Conservation (phyloP, 2,329 filamentous ascomycete genomes). For the Alternaria sp. region DNA sequence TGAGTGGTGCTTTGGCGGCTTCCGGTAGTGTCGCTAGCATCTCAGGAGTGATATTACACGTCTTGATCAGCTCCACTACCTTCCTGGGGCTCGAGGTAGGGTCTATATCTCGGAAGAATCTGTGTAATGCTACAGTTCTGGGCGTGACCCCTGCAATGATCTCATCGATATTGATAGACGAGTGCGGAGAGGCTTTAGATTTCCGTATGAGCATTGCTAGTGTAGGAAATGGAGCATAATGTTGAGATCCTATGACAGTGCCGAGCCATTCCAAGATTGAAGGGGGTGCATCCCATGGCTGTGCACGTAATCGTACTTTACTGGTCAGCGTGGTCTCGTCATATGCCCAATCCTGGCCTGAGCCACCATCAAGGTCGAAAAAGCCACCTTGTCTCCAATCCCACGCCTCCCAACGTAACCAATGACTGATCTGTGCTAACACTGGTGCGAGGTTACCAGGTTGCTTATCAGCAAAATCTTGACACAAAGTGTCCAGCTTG, state of each 20-base stretch:
- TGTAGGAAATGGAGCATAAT: conserved; percentile 48
- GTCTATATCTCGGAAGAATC: conserved; percentile 66
- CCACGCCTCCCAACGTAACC: conserved; percentile 79
- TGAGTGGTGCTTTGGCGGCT: conserved; percentile 78
- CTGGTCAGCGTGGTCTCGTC: conserved; percentile 58
- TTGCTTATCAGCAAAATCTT: conserved; percentile 58
- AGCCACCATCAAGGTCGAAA: conserved; percentile 68
- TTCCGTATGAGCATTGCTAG: conserved; percentile 50
- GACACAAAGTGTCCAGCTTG: conserved; percentile 73
- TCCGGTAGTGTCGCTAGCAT: conserved; percentile 86
- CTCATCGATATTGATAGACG: conserved; percentile 49
- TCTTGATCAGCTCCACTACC: conserved; percentile 76
- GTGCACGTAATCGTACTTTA: conserved; percentile 38
- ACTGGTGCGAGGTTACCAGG: conserved; percentile 70
- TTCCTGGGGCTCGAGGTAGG: conserved; percentile 58
- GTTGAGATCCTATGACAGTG: conserved; percentile 41
- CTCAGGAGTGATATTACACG: conserved; percentile 70
- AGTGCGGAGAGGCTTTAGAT: conserved; percentile 50
- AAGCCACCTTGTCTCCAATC: conserved; percentile 60
- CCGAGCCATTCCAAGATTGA: conserved; percentile 65
- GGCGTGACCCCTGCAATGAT: conserved; percentile 47
- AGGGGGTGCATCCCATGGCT: conserved; percentile 59
- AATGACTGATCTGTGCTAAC: conserved; percentile 79
- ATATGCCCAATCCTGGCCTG: conserved; percentile 63
- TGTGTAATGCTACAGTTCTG: conserved; percentile 72